Evolutionary conservation across 108 stramenopile genomes (phyloP), one percentile per base, ranked within the genome.

Genomic region (Nitzschia putrida): DNA sequence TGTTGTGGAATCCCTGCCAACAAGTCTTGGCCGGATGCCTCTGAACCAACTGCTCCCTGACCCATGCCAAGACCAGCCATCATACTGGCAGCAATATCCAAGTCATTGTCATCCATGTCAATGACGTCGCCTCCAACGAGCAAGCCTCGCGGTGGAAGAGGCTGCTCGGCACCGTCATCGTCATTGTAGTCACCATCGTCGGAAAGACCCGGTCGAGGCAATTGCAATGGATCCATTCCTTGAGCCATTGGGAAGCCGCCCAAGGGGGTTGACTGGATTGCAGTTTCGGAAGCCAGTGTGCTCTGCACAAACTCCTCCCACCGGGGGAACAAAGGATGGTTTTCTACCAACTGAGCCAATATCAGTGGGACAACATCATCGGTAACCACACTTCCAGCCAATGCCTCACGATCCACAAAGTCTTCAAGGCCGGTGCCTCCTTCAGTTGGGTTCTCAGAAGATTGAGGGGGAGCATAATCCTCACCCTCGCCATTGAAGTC

Each of bases 41-140:
- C 75, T 43, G 74, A 69, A 5, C 83, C 57, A 55, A 66, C 67
- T 23, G 45, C 66, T 8, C 41, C 21, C 7, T 57, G 68, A 39
- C 69, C 71, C 60, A 95, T 65, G 39, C 68, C 81, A 43, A 94
- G 58, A 9, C 88, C 81, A 45, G 84, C 88, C 80, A 96, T 94
- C 91, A 96, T 96, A 60, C 70, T 84, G 11, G 88, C 95, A 14
- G 95, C 95, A 57, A 93, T 86, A 69, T 96, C 95, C 11, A 96
- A 56, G 59, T 96, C 95, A 73, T 80, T 87, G 37, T 96, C 92
- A 63, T 93, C 89, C 82, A 95, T 89, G 53, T 91, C 94, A 53
- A 91, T 88, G 41, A 77, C 81, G 26, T 76, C 85, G 6, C 82
- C 74, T 56, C 80, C 83, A 0, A 70, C 85, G 8, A 80, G 51